phyloP scores from a whole-genome alignment of 2,329 filamentous ascomycete species.

The Hypoxylon sp. region DNA sequence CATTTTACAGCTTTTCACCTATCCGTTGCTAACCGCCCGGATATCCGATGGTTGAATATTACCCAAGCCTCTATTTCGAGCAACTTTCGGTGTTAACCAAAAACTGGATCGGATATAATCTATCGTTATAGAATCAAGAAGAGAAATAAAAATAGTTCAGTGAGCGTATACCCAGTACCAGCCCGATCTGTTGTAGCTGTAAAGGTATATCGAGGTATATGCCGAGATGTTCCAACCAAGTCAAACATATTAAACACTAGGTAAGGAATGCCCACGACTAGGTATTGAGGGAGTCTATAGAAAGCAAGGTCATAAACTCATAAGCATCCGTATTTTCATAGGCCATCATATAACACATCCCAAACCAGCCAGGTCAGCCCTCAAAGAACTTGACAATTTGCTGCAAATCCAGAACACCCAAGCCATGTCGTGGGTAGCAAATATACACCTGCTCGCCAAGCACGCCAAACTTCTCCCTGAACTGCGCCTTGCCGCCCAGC shows the following conservation, averaged over 20 bases:
- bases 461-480: constrained; percentile 90
- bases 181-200: neutral
- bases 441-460: constrained; percentile 88
- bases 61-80: neutral
- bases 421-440: constrained; percentile 86
- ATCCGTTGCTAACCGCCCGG: neutral
- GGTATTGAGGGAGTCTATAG: neutral
- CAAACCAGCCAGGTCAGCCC: constrained; percentile 58
- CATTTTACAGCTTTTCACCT: neutral
- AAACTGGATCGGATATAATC: neutral
- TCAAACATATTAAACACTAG: neutral
- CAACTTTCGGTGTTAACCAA: neutral
- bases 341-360: neutral
- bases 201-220: neutral
- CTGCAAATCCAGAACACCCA: constrained; percentile 83
- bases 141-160: neutral
- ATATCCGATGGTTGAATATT: neutral
- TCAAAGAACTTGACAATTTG: constrained; percentile 92
- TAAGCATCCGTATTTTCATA: neutral
- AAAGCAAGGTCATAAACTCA: neutral
- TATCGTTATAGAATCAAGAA: neutral
- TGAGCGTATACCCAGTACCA: neutral
- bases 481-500: constrained; percentile 82
- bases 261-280: neutral
- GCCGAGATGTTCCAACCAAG: neutral